Evolutionary conservation across 192 early-diverging fungal genomes (phyloP).

Genomic region (Diversispora epigaea): DNA sequence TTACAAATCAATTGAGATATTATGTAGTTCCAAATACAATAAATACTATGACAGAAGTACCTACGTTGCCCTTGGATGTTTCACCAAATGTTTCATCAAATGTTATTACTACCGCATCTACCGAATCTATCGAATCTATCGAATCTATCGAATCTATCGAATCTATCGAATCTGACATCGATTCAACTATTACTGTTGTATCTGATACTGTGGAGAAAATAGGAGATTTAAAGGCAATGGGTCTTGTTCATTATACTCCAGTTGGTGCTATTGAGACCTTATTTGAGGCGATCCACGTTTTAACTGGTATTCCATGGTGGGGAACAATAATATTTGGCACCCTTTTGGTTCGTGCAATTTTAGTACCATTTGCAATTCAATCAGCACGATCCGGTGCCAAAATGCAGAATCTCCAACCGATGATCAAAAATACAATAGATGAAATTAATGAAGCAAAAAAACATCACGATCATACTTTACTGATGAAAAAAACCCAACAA

Average conservation of each 20-base stretch:
- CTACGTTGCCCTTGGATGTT: no score
- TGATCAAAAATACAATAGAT: constrained; percentile 62
- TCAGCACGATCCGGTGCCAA: constrained; percentile 68
- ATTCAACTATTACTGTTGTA: constrained; percentile 37
- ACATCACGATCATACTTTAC: constrained; percentile 56
- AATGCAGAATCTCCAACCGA: constrained; percentile 72
- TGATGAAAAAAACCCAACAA: constrained; percentile 52
- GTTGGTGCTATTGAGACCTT: constrained; percentile 68
- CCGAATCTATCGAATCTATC: no score
- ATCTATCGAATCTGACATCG: background rate
- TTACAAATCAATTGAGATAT: no score
- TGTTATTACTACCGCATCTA: no score
- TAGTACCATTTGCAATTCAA: constrained; percentile 75
- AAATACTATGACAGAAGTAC: no score
- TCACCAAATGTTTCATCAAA: no score
- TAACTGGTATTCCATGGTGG: constrained; percentile 92
- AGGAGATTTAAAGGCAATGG: constrained; percentile 84
- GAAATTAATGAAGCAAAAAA: constrained; percentile 61
- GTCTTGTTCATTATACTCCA: constrained; percentile 71
- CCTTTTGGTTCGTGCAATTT: constrained; percentile 60
- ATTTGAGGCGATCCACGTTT: constrained; percentile 79
- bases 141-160: no score
- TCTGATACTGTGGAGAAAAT: constrained; percentile 63
- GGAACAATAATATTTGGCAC: constrained; percentile 76
- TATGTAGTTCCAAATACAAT: no score